phyloP scores from a whole-genome alignment of 768 basidiomycete genomes.

The Agaricus blazei region DNA sequence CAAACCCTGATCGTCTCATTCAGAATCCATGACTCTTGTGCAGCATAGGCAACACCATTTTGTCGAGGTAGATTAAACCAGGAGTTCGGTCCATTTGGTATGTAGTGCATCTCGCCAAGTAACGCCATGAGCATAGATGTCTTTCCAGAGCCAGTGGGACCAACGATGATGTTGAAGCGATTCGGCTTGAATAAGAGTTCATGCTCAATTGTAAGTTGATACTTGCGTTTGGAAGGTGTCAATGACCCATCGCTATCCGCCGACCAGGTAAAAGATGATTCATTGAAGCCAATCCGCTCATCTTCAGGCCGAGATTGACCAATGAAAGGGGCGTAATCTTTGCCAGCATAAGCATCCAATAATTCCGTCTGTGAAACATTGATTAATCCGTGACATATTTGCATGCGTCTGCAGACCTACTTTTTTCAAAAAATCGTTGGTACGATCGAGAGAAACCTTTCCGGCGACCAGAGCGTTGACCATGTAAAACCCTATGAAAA shows the following conservation, averaged over 20 bases:
- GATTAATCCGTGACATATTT: not conserved
- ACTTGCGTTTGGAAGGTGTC: conserved; percentile 44
- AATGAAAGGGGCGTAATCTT: conserved; percentile 11
- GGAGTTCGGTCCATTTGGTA: conserved; percentile 43
- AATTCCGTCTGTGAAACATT: conserved; percentile 38
- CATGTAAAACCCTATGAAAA: conserved; percentile 32
- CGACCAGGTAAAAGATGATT: conserved; percentile 55
- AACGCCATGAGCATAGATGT: conserved; percentile 62
- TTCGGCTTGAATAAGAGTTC: conserved; percentile 50
- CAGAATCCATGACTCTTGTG: conserved; percentile 78
- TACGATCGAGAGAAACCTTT: conserved; percentile 60
- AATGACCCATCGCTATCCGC: conserved; percentile 23
- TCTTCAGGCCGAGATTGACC: conserved; percentile 13
- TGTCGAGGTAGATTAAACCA: conserved; percentile 63
- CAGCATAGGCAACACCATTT: conserved; percentile 67
- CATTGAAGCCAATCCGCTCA: conserved; percentile 40
- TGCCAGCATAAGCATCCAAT: conserved; percentile 29
- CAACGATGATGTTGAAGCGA: conserved; percentile 49
- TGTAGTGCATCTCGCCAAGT: conserved; percentile 60
- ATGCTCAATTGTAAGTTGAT: conserved; percentile 44
- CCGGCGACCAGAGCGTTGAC: conserved; percentile 30
- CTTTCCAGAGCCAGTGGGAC: conserved; percentile 57
- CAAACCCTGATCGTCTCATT: conserved; percentile 64
- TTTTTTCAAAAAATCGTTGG: conserved; percentile 33
- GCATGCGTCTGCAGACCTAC: conserved; percentile 16